Conservation (phyloP, 2,329 filamentous ascomycete species). For the Clathrospora elynae region DNA sequence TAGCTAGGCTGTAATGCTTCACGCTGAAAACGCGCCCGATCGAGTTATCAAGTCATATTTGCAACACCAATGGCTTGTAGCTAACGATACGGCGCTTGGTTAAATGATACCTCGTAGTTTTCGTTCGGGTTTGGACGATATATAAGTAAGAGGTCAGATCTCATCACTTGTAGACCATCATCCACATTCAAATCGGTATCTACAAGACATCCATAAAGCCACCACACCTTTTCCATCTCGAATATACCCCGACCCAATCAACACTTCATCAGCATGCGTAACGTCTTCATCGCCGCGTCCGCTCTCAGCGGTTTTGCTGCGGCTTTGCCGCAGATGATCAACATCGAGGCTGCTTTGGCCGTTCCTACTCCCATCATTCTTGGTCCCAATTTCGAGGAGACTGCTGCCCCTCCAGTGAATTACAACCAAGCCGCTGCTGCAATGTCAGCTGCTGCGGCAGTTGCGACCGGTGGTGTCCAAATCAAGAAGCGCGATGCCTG, state of each 20-base stretch:
- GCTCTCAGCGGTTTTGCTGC: slow-evolving; percentile 20
- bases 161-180: slow-evolving; percentile 16
- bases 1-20: slow-evolving; percentile 6
- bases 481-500: slow-evolving; percentile 22
- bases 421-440: slow-evolving; percentile 6
- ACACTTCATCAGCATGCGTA: slow-evolving; percentile 31
- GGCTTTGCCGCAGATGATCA: slow-evolving; percentile 39
- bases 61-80: slow-evolving; percentile 12
- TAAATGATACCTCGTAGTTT: slow-evolving; percentile 5
- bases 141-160: slow-evolving; percentile 23
- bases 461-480: slow-evolving; percentile 15
- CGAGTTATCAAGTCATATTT: slow-evolving; percentile 2
- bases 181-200: slow-evolving; percentile 11
- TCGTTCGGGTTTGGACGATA: slow-evolving; percentile 1
- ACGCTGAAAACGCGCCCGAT: slow-evolving; percentile 2
- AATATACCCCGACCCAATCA: slow-evolving; percentile 11
- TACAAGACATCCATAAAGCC: too few species aligned
- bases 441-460: slow-evolving; percentile 16
- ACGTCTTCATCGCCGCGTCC: slow-evolving; percentile 23
- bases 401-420: not conserved
- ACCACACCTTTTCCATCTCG: too few species aligned
- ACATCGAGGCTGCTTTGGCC: slow-evolving; percentile 46
- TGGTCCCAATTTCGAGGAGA: slow-evolving; percentile 31
- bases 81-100: slow-evolving; percentile 6
- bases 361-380: slow-evolving; percentile 37